A percentile compares a stretch with the other conserved stretches of the same genome.
phyloP scores from a whole-genome alignment of 441 rosid genomes.

The Dalechampia spathulata region DNA sequence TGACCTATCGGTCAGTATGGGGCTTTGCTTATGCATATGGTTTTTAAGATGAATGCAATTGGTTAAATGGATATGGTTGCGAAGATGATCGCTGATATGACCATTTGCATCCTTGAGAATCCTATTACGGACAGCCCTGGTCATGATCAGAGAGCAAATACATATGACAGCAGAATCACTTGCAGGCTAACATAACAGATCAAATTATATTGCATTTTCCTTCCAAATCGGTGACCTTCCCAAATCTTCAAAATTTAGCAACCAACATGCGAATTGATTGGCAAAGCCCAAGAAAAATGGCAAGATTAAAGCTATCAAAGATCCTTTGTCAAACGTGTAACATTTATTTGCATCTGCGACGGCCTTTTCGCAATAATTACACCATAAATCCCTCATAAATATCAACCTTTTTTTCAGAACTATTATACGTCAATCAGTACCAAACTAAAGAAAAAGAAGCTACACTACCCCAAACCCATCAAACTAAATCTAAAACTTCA shows the following conservation, averaged over 20 bases:
- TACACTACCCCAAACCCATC: conserved; percentile 20
- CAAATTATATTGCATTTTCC: conserved; percentile 35
- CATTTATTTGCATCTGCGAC: conserved; percentile 19
- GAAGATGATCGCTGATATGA: conserved; percentile 85
- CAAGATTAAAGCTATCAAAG: conserved; percentile 27
- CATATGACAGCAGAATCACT: conserved; percentile 26
- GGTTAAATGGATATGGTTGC: conserved; percentile 88
- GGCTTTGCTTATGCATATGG: conserved; percentile 97
- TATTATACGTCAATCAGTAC: conserved; percentile 14
- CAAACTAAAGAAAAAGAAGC: conserved; percentile 9
- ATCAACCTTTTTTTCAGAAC: conserved; percentile 11
- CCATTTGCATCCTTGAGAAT: conserved; percentile 90
- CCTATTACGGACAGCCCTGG: conserved; percentile 70
- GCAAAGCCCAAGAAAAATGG: conserved; percentile 13
- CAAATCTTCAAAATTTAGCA: conserved; percentile 29
- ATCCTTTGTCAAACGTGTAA: conserved; percentile 18
- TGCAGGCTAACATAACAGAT: conserved; percentile 30
- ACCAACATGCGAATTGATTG: conserved; percentile 1
- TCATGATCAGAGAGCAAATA: conserved; percentile 50
- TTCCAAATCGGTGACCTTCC: conserved; percentile 6
- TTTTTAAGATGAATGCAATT: conserved; percentile 98
- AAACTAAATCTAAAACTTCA: conserved; percentile 16
- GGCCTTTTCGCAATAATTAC: conserved; percentile 12
- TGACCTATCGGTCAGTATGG: conserved; percentile 62
- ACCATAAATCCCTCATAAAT: conserved; percentile 13